Conservation (phyloP, 495 filamentous ascomycete species). For the Penicillium ochrochloron region DNA sequence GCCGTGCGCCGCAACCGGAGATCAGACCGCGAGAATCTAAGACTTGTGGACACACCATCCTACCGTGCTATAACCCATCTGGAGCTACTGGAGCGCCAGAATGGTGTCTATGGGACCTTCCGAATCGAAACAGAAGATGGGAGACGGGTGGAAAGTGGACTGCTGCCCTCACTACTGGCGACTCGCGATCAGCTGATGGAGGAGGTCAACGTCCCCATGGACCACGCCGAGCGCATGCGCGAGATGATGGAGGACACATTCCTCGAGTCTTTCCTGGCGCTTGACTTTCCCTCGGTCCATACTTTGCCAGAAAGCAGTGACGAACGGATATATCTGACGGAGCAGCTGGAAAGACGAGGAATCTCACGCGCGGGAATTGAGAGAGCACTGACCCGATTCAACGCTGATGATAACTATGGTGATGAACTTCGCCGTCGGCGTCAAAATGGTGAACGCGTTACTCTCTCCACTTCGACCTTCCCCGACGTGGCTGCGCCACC, state of each 20-base stretch:
- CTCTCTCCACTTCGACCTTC: constrained; percentile 47
- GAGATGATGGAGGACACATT: constrained; percentile 58
- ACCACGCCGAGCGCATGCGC: constrained; percentile 52
- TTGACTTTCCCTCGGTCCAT: constrained; percentile 50
- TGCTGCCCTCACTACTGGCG: constrained; percentile 49
- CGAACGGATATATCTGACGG: constrained; percentile 45
- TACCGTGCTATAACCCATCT: constrained; percentile 49
- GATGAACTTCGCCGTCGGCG: constrained; percentile 50
- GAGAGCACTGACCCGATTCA: constrained; percentile 46
- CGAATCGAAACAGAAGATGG: constrained; percentile 55
- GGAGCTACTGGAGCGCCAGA: constrained; percentile 50
- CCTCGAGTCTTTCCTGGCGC: constrained; percentile 53
- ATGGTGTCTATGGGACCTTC: constrained; percentile 54
- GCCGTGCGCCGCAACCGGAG: constrained; percentile 49
- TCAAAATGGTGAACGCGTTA: constrained; percentile 49
- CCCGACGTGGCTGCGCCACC: constrained; percentile 53
- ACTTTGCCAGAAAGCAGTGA: constrained; percentile 36
- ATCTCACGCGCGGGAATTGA: constrained; percentile 49
- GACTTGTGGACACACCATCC: constrained; percentile 40
- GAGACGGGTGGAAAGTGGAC: constrained; percentile 50
- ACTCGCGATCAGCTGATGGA: constrained; percentile 54
- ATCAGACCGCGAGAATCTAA: constrained; percentile 33
- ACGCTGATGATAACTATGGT: constrained; percentile 49
- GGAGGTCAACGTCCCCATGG: constrained; percentile 45
- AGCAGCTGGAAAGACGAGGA: constrained; percentile 48